Conservation (phyloP, 1,139 yeast genomes). For the Yamadazyma dendronema region DNA sequence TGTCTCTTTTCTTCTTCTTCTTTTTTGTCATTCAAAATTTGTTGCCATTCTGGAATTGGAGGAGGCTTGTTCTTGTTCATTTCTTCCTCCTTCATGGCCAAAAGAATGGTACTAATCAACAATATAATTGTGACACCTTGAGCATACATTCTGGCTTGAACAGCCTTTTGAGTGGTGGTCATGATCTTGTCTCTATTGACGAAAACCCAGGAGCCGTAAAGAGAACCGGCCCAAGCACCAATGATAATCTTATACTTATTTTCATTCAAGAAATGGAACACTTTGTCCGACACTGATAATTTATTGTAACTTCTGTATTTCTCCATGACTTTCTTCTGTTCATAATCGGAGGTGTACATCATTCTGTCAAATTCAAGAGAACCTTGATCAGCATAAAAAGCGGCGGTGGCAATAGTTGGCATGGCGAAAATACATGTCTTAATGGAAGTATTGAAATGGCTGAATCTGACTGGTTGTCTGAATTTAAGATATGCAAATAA, state of each 20-base stretch:
- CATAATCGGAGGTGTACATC: conserved; percentile 35
- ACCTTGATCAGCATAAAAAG: conserved; percentile 49
- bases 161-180: conserved; percentile 81
- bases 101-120: conserved; percentile 60
- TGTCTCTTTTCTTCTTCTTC: conserved; percentile 20
- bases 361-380: conserved; percentile 46
- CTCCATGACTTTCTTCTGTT: conserved; percentile 34
- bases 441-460: conserved; percentile 36
- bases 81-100: conserved; percentile 63
- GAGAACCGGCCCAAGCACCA: conserved; percentile 81
- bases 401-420: conserved; percentile 41
- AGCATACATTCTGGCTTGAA: conserved; percentile 93
- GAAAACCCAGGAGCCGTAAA: conserved; percentile 78
- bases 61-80: conserved; percentile 33
- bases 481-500: conserved; percentile 32
- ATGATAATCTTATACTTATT: conserved; percentile 77
- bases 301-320: conserved; percentile 53
- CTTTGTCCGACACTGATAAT: conserved; percentile 44
- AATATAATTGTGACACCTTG: conserved; percentile 74
- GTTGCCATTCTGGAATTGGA: conserved; percentile 43
- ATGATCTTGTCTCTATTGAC: conserved; percentile 76
- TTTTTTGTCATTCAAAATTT: conserved; percentile 25
- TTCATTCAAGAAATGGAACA: conserved; percentile 44
- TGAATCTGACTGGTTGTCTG: conserved; percentile 35
- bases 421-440: conserved; percentile 40